A percentile compares a stretch with the other conserved stretches of the same genome.
phyloP scores from a whole-genome alignment of 257 asterid genomes.

The Osmanthus fragrans region DNA sequence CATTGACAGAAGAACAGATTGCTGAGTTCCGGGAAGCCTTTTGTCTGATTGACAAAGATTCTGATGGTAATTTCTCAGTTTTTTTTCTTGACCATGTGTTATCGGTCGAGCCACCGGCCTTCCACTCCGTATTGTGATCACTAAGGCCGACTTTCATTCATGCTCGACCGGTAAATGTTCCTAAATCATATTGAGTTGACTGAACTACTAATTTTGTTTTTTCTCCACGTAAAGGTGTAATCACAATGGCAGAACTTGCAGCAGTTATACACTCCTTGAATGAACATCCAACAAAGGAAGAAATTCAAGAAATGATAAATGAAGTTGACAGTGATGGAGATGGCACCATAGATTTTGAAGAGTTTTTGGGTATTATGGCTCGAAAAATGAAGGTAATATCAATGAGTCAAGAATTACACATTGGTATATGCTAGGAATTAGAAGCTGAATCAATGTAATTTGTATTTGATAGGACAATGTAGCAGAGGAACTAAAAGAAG shows the following conservation, averaged over 20 bases:
- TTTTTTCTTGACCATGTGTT: not conserved
- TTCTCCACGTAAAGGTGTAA: conserved; percentile 40
- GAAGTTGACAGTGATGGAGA: conserved; percentile 59
- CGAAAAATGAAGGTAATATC: conserved; percentile 54
- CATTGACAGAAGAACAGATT: conserved; percentile 51
- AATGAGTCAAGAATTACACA: too few relatives aligned
- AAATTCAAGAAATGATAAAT: conserved; percentile 63
- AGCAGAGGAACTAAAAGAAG: conserved; percentile 70
- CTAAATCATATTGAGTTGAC: not conserved
- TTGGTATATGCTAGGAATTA: not conserved
- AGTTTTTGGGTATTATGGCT: conserved; percentile 65
- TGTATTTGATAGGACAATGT: conserved; percentile 48
- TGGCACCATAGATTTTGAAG: conserved; percentile 61
- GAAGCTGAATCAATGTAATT: not conserved
- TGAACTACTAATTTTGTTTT: not conserved
- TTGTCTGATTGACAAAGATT: conserved; percentile 55
- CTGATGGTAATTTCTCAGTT: conserved; percentile 39
- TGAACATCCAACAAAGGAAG: conserved; percentile 69
- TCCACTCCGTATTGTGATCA: not conserved
- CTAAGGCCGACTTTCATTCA: not conserved
- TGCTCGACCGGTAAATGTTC: not conserved
- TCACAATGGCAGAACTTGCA: conserved; percentile 63
- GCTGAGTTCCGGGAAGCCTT: conserved; percentile 61
- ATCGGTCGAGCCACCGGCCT: not conserved
- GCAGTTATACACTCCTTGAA: conserved; percentile 57